Evolutionary conservation across 2,329 filamentous ascomycete genomes (phyloP).

Genomic region (Trichoderma arundinaceum): DNA sequence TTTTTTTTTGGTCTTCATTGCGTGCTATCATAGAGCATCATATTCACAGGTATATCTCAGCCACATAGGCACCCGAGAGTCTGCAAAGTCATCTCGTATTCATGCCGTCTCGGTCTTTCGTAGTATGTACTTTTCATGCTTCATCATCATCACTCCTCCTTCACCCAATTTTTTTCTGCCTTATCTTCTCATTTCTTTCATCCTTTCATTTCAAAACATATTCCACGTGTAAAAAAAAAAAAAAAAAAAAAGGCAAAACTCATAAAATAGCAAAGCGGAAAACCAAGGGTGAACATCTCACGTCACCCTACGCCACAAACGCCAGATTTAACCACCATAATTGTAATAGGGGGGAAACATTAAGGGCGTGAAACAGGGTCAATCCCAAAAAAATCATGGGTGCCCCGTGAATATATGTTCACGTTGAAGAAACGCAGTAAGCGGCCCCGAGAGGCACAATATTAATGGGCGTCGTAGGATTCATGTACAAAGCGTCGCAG

Average conservation of each 20-base stretch:
- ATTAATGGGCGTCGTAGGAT: neutral
- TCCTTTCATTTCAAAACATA: conserved; percentile 22
- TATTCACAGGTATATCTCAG: neutral
- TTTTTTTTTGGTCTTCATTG: neutral
- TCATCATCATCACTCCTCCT: conserved; percentile 20
- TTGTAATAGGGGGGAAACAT: conserved; percentile 7
- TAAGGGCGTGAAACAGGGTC: neutral
- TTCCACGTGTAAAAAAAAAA: conserved; percentile 5
- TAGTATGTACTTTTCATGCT: conserved; percentile 29
- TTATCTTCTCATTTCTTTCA: conserved; percentile 12
- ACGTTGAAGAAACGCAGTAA: conserved; percentile 4
- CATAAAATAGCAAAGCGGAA: neutral
- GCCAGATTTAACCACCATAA: conserved; percentile 25
- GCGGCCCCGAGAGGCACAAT: neutral
- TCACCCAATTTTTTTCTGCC: neutral
- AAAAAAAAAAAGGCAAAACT: neutral
- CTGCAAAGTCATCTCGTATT: conserved; percentile 6
- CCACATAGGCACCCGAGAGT: neutral
- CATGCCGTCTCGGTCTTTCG: conserved; percentile 21
- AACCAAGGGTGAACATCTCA: neutral
- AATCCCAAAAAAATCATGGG: neutral
- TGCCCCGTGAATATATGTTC: conserved; percentile 20
- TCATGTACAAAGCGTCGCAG: conserved; percentile 32
- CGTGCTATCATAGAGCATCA: neutral
- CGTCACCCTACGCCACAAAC: conserved; percentile 2